phyloP scores from a whole-genome alignment of 495 filamentous ascomycete genomes.

The Emericellopsis terricola region DNA sequence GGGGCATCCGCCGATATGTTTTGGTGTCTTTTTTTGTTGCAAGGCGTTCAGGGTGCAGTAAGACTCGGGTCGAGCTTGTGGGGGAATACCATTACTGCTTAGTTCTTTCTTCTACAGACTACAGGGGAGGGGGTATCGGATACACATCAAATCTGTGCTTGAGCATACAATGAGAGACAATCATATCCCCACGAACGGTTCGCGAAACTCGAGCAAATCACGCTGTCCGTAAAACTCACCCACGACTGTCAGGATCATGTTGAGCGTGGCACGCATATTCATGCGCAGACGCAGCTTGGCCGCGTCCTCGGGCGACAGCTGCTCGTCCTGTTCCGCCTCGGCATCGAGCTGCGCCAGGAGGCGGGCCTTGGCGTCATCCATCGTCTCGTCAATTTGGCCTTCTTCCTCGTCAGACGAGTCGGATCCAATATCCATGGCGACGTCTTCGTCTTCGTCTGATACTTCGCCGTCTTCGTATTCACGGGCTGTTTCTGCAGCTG shows the following conservation, averaged over 20 bases:
- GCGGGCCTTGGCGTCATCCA: constrained; percentile 41
- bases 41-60: too few relatives aligned
- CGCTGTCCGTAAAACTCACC: constrained; percentile 84
- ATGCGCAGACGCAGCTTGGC: constrained; percentile 9
- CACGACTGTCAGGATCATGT: constrained; percentile 82
- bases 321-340: constrained; percentile 2
- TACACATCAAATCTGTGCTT: too few relatives aligned
- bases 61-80: too few relatives aligned
- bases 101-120: too few relatives aligned
- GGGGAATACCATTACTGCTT: too few relatives aligned
- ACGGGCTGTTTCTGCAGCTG: constrained; percentile 10
- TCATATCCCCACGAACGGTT: constrained; percentile 24
- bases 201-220: constrained; percentile 60
- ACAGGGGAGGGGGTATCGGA: too few relatives aligned
- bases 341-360: constrained; percentile 30
- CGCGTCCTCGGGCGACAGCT: constrained; percentile 1
- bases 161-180: too few relatives aligned
- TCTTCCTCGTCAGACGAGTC: constrained; percentile 7
- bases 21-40: too few relatives aligned
- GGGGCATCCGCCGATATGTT: too few relatives aligned
- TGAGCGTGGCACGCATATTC: constrained; percentile 45
- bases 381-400: constrained; percentile 17
- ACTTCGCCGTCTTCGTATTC: constrained; percentile 9
- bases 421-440: constrained; percentile 8
- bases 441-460: constrained; percentile 11